A percentile compares a stretch with the other conserved stretches of the same genome.
Conservation (phyloP, 2,329 filamentous ascomycete genomes). For the Ambrosiella beaveri region DNA sequence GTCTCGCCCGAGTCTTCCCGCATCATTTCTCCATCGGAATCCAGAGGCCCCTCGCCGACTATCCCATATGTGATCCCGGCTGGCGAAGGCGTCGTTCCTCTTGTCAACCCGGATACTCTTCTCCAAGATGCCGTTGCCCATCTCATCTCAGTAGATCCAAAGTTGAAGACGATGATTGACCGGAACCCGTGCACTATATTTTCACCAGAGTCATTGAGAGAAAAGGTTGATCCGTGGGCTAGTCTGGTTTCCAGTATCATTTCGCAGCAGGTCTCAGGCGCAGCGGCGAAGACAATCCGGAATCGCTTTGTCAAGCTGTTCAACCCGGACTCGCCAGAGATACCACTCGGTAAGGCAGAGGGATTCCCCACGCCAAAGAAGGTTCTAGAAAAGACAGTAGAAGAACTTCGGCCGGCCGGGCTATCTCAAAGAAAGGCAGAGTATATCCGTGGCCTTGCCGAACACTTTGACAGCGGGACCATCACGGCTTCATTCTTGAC, state of each 20-base stretch:
- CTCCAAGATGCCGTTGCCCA: slow-evolving; percentile 61
- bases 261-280: slow-evolving; percentile 87
- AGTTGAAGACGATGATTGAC: slow-evolving; percentile 54
- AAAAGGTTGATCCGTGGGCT: slow-evolving; percentile 77
- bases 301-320: slow-evolving; percentile 69
- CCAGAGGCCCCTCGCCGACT: neutral
- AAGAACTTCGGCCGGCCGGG: slow-evolving; percentile 63
- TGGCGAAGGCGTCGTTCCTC: slow-evolving; percentile 19
- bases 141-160: slow-evolving; percentile 54
- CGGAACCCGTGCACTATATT: slow-evolving; percentile 65
- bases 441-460: slow-evolving; percentile 73
- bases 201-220: slow-evolving; percentile 62
- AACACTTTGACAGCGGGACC: slow-evolving; percentile 61
- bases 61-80: neutral
- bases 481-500: slow-evolving; percentile 60
- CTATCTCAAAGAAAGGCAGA: slow-evolving; percentile 91
- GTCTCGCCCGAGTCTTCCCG: slow-evolving; percentile 55
- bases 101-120: slow-evolving; percentile 48
- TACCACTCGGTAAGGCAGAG: slow-evolving; percentile 18
- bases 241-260: slow-evolving; percentile 76
- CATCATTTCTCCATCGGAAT: slow-evolving; percentile 30
- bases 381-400: slow-evolving; percentile 46
- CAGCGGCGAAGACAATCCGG: slow-evolving; percentile 79
- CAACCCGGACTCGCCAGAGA: slow-evolving; percentile 13
- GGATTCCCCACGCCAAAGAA: slow-evolving; percentile 60